Percentiles rank a stretch among this genome's conserved stretches.
phyloP scores from a whole-genome alignment of 441 rosid species.

The Pelargonium australe region DNA sequence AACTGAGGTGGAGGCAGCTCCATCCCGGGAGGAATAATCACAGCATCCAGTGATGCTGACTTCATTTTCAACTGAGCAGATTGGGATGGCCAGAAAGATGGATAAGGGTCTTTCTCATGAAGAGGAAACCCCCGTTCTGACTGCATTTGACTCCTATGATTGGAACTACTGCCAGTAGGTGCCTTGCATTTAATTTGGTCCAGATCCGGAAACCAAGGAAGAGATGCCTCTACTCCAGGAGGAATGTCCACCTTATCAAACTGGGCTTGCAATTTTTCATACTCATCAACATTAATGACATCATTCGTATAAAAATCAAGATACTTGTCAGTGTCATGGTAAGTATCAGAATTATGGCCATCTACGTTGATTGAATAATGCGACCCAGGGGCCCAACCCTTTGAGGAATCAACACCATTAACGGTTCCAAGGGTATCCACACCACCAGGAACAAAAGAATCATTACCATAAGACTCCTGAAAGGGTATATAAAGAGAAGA shows the following conservation, averaged over 20 bases:
- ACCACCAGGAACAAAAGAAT: constrained; percentile 24
- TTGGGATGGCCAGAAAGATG: constrained; percentile 15
- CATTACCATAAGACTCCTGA: neutral
- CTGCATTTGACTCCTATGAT: constrained; percentile 9
- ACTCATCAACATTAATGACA: constrained; percentile 35
- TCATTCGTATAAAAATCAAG: constrained; percentile 27
- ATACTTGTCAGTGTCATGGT: constrained; percentile 31
- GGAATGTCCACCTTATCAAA: constrained; percentile 63
- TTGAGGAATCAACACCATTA: neutral
- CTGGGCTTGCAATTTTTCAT: constrained; percentile 50
- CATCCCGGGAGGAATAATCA: constrained; percentile 21
- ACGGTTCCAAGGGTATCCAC: constrained; percentile 18
- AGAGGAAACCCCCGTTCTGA: neutral
- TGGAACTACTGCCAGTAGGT: constrained; percentile 23
- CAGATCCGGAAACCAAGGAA: constrained; percentile 50
- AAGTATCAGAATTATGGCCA: constrained; percentile 22
- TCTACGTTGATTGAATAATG: constrained; percentile 31
- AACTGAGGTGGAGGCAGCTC: constrained; percentile 23
- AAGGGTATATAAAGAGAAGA: neutral
- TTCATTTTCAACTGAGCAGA: constrained; percentile 23
- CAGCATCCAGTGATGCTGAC: constrained; percentile 17
- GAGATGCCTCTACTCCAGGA: constrained; percentile 66
- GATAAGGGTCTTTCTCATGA: constrained; percentile 17
- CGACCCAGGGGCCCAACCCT: constrained; percentile 26
- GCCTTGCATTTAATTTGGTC: constrained; percentile 21